Evolutionary conservation across 768 basidiomycete genomes (phyloP), one percentile per base, ranked within the genome.

Genomic region (Tylopilus plumbeoviolaceoides): DNA sequence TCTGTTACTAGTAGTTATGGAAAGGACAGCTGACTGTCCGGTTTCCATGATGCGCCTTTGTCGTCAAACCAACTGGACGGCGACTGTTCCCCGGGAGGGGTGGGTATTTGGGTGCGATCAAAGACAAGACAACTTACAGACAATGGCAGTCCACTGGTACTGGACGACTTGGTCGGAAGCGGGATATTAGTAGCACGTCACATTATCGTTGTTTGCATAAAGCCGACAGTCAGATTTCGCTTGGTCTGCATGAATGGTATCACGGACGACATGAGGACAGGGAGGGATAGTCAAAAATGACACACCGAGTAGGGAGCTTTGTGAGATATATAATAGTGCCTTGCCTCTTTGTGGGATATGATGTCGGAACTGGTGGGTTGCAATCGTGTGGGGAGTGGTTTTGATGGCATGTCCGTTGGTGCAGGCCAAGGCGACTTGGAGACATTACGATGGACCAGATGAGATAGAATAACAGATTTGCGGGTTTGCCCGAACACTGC

Each of bases 161-260:
- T 95, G 91, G n/a, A 78, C 68, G 55, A 94, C 74, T 23, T 73
- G 55, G 20, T 80, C 80, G 52, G 77, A 70, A 0, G 73, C 74
- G 10, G 93, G 93, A 64, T 78, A n/a, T n/a, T n/a, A n/a, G n/a
- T n/a, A 93, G 67, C 93, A 95, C 8, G 91, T 89, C 40, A 84
- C 76, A 55, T 90, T 74, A 44, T 80, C 69, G 72, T 94, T 94
- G 56, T 82, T 82, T 21, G 84, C 82, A 54, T 69, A 63, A 44
- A 79, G 27, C 63, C 85, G 61, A 62, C 88, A 90, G 51, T 74
- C 44, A 7, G 33, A 40, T 61, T 71, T 62, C 8, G 87, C 87
- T 18, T 53, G 48, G 1, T 44, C 68, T 76, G 44, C 43, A 17
- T 6, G 7, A 23, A 43, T 33, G 44, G 48, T 23, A 50, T 53